phyloP scores from a whole-genome alignment of 169 alveolate genomes.

The Perkinsus olseni region DNA sequence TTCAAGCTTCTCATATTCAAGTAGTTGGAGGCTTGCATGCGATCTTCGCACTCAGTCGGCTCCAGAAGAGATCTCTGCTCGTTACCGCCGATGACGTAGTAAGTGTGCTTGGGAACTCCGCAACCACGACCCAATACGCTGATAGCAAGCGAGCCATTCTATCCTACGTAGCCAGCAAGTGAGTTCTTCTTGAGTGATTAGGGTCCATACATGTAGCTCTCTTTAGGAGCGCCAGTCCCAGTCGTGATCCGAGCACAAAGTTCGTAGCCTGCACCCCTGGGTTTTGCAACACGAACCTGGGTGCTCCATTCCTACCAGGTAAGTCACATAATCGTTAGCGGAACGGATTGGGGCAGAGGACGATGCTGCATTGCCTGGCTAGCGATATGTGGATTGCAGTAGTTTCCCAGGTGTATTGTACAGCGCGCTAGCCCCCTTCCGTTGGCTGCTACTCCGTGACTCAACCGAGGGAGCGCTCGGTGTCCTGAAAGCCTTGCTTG shows the following conservation, averaged over 20 bases:
- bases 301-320: not conserved
- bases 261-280: not conserved
- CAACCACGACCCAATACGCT: not conserved
- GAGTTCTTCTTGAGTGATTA: too few relatives aligned
- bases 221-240: not conserved
- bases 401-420: not conserved
- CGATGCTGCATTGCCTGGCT: too few relatives aligned
- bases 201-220: too few relatives aligned
- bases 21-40: too few relatives aligned
- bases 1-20: too few relatives aligned
- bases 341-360: too few relatives aligned
- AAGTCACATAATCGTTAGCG: not conserved
- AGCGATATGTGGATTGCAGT: too few relatives aligned
- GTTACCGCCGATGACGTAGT: not conserved
- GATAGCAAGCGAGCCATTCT: not conserved
- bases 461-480: not conserved
- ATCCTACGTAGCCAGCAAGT: not conserved
- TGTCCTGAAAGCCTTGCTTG: not conserved
- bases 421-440: not conserved
- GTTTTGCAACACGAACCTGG: not conserved
- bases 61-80: not conserved
- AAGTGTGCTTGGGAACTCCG: not conserved
- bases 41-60: not conserved
- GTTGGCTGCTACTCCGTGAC: not conserved
- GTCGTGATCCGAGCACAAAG: not conserved